Evolutionary conservation across 345 rosid genomes (phyloP), one percentile per base, ranked within the genome.

Genomic region (Salix exigua): DNA sequence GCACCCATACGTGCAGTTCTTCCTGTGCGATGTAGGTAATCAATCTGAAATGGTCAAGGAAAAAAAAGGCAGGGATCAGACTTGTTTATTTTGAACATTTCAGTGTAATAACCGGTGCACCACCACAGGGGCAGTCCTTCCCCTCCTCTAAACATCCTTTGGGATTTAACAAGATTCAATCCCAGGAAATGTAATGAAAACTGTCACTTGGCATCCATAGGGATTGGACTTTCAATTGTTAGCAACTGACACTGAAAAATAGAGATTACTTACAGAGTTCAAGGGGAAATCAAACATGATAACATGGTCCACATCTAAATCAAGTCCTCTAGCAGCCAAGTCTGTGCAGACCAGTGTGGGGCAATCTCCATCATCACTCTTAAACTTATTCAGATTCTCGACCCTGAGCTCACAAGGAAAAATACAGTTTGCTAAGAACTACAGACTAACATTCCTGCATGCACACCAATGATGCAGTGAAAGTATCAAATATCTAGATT

Each of bases 1-100:
- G 98, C 99, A 66, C 99, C 98, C 99, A 95, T 95, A 3, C 96
- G 92, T 77, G 99, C 98, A 74, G 97, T 95, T 91, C 98, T 88
- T 60, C 98, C 99, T 0, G 96, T 91, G 66, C 97, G 97, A 85
- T 93, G 99, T 82, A 95, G 94, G 91, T 93, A 95, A 82, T 95
- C 99, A 58, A 95, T 88, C 98, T 95, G 84, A 53, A 73, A 78
- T 12, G 11, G 68, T 64, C 70, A 72, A 70, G 66, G 48, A 72
- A 61, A 53, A 30, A 23, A n/a, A 73, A 67, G 46, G 60, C 68
- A 63, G 3, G 71, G 72, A 69, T 66, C 58, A 19, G 17, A 66
- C 31, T 17, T 14, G 3, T 40, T 40, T 40, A 40, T 9, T 35
- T 37, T 78, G 7, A 12, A 14, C 50, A 2, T 46, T 13, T 14